phyloP scores from a whole-genome alignment of 441 rosid genomes.

The Erodium trifolium region DNA sequence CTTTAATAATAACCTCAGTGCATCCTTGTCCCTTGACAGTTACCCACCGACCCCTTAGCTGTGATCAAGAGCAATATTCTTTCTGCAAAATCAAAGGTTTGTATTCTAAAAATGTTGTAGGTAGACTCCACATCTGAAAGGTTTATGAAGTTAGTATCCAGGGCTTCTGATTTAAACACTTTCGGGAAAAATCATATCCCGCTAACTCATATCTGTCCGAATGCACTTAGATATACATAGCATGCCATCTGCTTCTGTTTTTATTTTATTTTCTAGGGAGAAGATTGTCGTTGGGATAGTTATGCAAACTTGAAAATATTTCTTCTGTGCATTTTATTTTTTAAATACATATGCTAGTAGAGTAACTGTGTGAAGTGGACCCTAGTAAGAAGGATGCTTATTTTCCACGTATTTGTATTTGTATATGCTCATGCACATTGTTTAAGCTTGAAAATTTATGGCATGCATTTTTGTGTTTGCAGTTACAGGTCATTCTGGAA shows the following conservation, averaged over 20 bases:
- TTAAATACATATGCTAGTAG: too few species aligned
- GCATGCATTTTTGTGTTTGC: slow-evolving; percentile 23
- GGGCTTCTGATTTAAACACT: background rate
- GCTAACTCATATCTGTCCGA: too few species aligned
- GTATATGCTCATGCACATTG: background rate
- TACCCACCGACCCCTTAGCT: slow-evolving; percentile 73
- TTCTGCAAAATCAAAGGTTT: slow-evolving; percentile 76
- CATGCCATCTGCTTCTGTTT: background rate
- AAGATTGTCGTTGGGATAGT: background rate
- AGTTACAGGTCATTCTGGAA: slow-evolving; percentile 74
- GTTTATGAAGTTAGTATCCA: background rate
- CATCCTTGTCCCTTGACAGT: slow-evolving; percentile 31
- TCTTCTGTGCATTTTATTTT: too few species aligned
- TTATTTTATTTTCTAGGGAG: background rate
- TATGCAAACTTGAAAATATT: background rate
- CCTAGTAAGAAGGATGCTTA: too few species aligned
- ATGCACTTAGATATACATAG: background rate
- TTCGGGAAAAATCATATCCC: background rate
- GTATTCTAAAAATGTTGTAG: slow-evolving; percentile 18
- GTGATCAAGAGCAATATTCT: slow-evolving; percentile 60
- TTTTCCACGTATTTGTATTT: too few species aligned
- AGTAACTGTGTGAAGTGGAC: too few species aligned
- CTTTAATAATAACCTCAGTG: slow-evolving; percentile 14
- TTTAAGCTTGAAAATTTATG: slow-evolving; percentile 1
- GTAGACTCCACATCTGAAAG: background rate